Evolutionary conservation across 306 rosid genomes (phyloP).

Genomic region (Cicer bijugum): DNA sequence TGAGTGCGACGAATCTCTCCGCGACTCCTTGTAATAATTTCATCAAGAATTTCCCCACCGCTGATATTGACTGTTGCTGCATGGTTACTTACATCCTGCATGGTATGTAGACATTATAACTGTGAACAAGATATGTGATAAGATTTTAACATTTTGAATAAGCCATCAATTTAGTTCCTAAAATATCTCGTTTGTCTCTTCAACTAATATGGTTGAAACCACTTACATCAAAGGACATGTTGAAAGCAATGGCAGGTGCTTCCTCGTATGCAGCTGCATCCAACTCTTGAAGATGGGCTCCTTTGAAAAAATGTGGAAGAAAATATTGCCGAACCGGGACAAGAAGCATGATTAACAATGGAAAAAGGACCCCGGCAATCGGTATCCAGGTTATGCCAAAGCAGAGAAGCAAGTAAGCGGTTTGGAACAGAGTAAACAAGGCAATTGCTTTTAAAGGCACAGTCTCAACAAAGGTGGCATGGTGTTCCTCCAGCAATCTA

Average conservation of each 20-base stretch:
- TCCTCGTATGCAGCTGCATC: slow-evolving; percentile 93
- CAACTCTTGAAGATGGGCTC: slow-evolving; percentile 87
- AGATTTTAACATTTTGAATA: background rate
- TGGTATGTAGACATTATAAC: slow-evolving; percentile 22
- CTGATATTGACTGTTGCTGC: slow-evolving; percentile 56
- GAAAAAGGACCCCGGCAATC: slow-evolving; percentile 92
- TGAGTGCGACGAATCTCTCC: slow-evolving; percentile 80
- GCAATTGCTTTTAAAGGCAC: slow-evolving; percentile 88
- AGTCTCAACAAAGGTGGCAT: slow-evolving; percentile 80
- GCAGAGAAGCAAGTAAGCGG: slow-evolving; percentile 82
- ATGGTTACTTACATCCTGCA: slow-evolving; percentile 63
- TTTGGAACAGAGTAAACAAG: slow-evolving; percentile 82
- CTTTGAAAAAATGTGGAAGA: slow-evolving; percentile 85
- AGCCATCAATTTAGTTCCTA: no score
- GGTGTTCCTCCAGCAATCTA: slow-evolving; percentile 82
- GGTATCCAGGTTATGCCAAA: slow-evolving; percentile 97
- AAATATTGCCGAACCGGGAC: slow-evolving; percentile 87
- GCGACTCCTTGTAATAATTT: slow-evolving; percentile 86
- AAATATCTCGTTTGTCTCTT: no score
- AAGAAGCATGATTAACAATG: slow-evolving; percentile 95
- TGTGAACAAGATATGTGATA: slow-evolving; percentile 25
- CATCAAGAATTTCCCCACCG: slow-evolving; percentile 84
- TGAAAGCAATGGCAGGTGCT: slow-evolving; percentile 79
- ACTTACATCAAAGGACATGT: slow-evolving; percentile 77
- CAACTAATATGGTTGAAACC: slow-evolving; percentile 23